Evolutionary conservation across 106 monocot genomes (phyloP).

Genomic region (Vanilla planifolia): DNA sequence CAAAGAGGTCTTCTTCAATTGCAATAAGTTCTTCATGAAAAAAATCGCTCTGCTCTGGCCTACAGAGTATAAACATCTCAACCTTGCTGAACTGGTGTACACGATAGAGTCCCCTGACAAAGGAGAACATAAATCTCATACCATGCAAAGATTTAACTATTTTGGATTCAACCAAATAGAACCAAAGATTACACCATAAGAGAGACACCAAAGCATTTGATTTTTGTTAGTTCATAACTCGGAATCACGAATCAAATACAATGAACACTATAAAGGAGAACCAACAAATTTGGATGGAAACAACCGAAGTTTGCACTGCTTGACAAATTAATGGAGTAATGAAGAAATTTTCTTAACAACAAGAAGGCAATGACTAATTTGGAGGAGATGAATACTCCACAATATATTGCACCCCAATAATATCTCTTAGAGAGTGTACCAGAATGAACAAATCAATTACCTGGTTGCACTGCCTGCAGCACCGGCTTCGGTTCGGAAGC

Average conservation of each 20-base stretch:
- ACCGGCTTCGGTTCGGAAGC: conserved; percentile 98
- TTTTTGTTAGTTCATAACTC: not conserved
- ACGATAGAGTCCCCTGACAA: conserved; percentile 81
- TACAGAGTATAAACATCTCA: conserved; percentile 95
- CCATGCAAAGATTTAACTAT: not conserved
- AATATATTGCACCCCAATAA: not conserved
- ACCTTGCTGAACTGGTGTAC: conserved; percentile 99
- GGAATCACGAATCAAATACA: not conserved
- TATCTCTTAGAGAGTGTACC: not conserved
- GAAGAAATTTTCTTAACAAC: no score
- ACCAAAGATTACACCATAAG: no score
- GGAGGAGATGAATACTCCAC: not conserved
- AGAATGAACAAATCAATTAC: conserved; percentile 16
- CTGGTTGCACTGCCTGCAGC: conserved; percentile 83
- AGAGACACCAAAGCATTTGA: not conserved
- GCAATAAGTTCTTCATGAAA: conserved; percentile 84
- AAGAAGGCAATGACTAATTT: no score
- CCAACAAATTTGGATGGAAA: not conserved
- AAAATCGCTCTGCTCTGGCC: conserved; percentile 72
- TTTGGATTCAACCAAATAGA: no score
- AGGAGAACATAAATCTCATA: not conserved
- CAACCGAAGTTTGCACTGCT: not conserved
- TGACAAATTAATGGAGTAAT: not conserved
- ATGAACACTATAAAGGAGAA: not conserved
- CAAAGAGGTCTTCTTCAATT: conserved; percentile 87